Conservation (phyloP, 257 asterid species). For the Rauvolfia tetraphylla region DNA sequence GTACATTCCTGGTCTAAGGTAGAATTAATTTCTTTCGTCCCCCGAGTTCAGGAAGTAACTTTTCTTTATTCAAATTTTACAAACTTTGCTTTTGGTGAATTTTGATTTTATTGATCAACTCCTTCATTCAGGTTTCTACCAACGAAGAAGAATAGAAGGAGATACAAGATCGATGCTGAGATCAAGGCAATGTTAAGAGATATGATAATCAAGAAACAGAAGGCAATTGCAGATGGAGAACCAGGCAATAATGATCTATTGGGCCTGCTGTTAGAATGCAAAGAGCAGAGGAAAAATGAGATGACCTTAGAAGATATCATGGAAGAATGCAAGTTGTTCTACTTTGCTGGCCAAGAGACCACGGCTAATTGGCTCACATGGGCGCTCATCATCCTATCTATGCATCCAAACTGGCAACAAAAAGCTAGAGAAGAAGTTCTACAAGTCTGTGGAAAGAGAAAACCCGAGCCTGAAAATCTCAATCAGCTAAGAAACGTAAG, state of each 20-base stretch:
- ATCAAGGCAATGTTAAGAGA: slow-evolving; percentile 9
- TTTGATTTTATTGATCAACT: no score
- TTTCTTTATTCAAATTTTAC: neutral
- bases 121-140: slow-evolving; percentile 24
- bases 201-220: slow-evolving; percentile 2
- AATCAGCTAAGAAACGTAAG: no score
- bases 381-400: no score
- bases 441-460: no score
- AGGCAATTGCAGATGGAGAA: slow-evolving; percentile 9
- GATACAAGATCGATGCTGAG: slow-evolving; percentile 25
- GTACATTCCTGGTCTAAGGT: slow-evolving; percentile 29
- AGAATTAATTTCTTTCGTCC: no score
- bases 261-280: no score
- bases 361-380: no score
- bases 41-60: no score
- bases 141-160: slow-evolving; percentile 28
- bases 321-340: neutral
- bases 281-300: slow-evolving; percentile 8
- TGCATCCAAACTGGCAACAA: neutral
- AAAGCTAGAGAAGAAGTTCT: neutral
- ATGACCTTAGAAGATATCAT: slow-evolving; percentile 2
- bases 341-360: neutral
- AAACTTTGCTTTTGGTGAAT: no score
- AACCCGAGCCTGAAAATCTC: no score
- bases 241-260: neutral